phyloP scores from a whole-genome alignment of 108 stramenopile species.

The Parietichytrium sp. region DNA sequence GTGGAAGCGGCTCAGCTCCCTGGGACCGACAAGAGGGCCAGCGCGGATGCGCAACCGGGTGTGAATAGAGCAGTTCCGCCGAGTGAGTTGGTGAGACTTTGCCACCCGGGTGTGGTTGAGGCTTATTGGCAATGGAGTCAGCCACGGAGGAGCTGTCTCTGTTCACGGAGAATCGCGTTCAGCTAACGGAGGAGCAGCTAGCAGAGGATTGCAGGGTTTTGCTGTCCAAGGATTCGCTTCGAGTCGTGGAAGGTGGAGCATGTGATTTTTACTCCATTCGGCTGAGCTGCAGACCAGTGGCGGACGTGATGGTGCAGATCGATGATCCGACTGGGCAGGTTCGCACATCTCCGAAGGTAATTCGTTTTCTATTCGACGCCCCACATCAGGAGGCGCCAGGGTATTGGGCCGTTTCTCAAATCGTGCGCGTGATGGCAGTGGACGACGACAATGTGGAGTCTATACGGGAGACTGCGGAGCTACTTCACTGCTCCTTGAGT shows the following conservation, averaged over 20 bases:
- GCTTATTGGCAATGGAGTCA: too few species aligned
- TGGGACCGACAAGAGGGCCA: too few species aligned
- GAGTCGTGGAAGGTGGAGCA: constrained; percentile 21
- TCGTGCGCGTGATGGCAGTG: constrained; percentile 17
- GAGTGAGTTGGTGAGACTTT: too few species aligned
- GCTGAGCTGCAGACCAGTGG: not conserved
- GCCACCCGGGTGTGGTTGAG: too few species aligned
- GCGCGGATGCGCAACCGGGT: too few species aligned
- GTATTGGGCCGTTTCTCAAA: constrained; percentile 4
- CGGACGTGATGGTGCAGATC: constrained; percentile 33
- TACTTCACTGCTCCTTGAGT: not conserved
- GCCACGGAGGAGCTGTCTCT: not conserved
- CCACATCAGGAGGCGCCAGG: not conserved
- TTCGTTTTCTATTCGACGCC: not conserved
- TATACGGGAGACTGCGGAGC: constrained; percentile 4
- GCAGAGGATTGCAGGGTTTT: not conserved
- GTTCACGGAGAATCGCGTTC: not conserved
- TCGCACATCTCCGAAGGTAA: constrained; percentile 8
- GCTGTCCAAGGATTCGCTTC: not conserved
- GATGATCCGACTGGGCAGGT: not conserved
- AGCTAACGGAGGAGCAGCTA: not conserved
- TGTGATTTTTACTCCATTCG: constrained; percentile 23
- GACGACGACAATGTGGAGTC: constrained; percentile 22
- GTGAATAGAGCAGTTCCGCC: too few species aligned
- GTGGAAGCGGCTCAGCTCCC: too few species aligned